Evolutionary conservation across 2,329 filamentous ascomycete species (phyloP).

Genomic region (Fusarium chlamydosporum): DNA sequence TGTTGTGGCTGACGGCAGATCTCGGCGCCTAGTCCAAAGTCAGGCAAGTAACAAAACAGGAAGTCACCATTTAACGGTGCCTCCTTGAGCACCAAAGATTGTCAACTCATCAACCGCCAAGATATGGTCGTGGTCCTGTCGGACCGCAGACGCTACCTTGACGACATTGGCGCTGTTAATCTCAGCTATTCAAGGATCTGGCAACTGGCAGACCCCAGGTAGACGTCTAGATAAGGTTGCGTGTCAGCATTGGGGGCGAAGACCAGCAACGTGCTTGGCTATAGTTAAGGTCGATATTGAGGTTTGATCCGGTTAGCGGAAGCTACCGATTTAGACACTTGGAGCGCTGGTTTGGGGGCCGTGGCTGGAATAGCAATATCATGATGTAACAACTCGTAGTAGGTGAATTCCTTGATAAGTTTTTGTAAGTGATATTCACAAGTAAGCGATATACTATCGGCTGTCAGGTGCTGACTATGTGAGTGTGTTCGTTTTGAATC

Average conservation of each 20-base stretch:
- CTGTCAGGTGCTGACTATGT: too few species aligned
- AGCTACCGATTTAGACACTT: neutral
- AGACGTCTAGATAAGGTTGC: conserved; percentile 2
- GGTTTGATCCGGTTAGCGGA: neutral
- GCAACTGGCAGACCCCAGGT: too few species aligned
- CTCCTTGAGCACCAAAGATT: too few species aligned
- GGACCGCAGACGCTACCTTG: too few species aligned
- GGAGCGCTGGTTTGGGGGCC: neutral
- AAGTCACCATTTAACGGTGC: neutral
- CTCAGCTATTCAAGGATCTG: neutral
- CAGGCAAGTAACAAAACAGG: neutral
- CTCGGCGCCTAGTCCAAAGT: neutral
- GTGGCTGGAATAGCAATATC: neutral
- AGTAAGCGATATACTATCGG: too few species aligned
- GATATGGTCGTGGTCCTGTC: neutral
- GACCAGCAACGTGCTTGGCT: neutral
- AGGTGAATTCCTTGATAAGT: fast-evolving
- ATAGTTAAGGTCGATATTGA: neutral
- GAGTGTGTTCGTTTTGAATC: too few species aligned
- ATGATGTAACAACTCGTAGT: neutral
- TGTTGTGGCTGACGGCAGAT: neutral
- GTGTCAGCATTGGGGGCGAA: conserved; percentile 4
- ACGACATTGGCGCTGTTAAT: neutral
- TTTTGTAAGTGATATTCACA: neutral
- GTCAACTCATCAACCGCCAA: neutral